Base-by-base conservation (phyloP, 148 eudicot species). In the Heliosperma pusillum region DNA sequence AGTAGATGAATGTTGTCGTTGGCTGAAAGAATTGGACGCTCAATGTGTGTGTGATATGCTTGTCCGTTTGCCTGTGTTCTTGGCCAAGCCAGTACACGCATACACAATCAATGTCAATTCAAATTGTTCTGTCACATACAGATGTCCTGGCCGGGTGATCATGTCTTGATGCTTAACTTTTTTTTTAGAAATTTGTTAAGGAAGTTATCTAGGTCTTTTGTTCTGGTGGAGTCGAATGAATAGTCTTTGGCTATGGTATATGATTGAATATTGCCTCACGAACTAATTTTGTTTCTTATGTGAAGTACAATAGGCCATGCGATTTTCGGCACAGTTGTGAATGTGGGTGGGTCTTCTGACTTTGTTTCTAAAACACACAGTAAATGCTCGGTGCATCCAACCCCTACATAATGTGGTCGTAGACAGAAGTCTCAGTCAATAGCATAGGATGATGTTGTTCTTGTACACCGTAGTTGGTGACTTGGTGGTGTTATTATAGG, bases 11-110 rank as follows among this genome's bases (percentile, higher is more conserved):
- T 93, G 98, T 68, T 93, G 98, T 70, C 80, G 83, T 58, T 93
- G 96, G 98, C 29, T 90, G 67, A 77, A 79, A 45, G 81, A 81
- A 61, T 77, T 93, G 20, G 93, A 90, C 71, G 62, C 55, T 22
- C 79, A 70, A 24, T 93, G 98, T 22, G 92, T 90, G 2, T 93
- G 98, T 81, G 85, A 79, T 42, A 17, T 89, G 77, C 83, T 93
- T 57, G 83, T 83, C 33, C 82, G 65, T 62, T 74, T 90, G 77
- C 96, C 98, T 5, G 70, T 71, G 12, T 88, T 89, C 78, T 89
- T 93, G 10, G 72, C 92, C n/a, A 86, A 71, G 82, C 96, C 90
- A 15, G 65, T 74, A 5, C 98, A 93, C 50, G 72, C 73, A 27
- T 93, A 79, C 80, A 74, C 86, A 0, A 85, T 93, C 22, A 7